Base-by-base conservation (phyloP, 2,329 filamentous ascomycete genomes). In the Thielaviopsis punctulata region DNA sequence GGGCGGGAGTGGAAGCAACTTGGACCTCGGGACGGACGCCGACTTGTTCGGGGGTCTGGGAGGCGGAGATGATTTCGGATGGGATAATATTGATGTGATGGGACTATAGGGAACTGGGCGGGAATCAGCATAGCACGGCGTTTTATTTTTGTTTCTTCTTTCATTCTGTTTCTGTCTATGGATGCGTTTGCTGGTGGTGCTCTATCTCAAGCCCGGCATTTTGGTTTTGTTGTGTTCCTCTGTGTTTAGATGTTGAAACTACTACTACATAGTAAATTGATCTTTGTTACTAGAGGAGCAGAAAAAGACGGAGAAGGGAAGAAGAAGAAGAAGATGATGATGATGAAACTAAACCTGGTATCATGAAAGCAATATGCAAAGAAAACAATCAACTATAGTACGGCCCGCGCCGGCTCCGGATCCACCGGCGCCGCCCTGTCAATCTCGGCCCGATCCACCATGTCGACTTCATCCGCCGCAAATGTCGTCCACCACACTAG, bases 401-500 rank as follows among this genome's bases (percentile, higher is more conserved):
- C 33, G 5, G 18, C 15, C 12, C 49, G 41, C 27, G 49, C 49
- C 15, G 30, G 49, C 19, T 36, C 27, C 10, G 49, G 24, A 7
- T 51, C 43, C 2, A 51, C 49, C 21, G 43, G 50, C 21, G 50
- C 53, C 27, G 47, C n/a, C 18, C 48, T 41, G 22, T 49, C 46
- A 4, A 19, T 15, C 12, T 30, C 45, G 9, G 46, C 27, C 13
- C 3, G 24, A 43, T n/a, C 30, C 4, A 51, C 49, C 24, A 23
- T 25, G 4, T 30, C 33, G 7, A 55, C 49, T 23, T 55, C 53
- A 30, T 55, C 53, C 4, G 44, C 49, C 9, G 49, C 39, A 49
- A 55, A 55, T 4, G 49, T 47, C 12, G 44, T 49, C 53, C 53
- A 55, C 49, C 53, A 55, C n/a, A 52, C 53, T 23, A 55, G n/a